Evolutionary conservation across 345 rosid species (phyloP).

Genomic region (Eucalyptus pauciflora): DNA sequence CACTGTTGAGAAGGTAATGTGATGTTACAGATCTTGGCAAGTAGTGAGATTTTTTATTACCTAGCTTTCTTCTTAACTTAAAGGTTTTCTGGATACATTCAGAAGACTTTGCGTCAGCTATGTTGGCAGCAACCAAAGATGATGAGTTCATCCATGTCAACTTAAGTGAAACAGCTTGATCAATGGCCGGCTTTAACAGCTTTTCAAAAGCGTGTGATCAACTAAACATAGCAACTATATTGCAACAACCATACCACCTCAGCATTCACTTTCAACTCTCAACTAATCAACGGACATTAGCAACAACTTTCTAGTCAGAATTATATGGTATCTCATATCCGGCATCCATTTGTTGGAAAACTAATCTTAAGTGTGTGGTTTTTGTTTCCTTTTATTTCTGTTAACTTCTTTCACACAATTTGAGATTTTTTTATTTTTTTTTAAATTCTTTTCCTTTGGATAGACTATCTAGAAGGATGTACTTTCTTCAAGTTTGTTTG

Average conservation of each 20-base stretch:
- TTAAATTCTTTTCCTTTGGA: not conserved
- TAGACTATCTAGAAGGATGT: not conserved
- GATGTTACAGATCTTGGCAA: not conserved
- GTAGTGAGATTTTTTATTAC: conserved; percentile 2
- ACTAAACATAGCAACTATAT: conserved; percentile 85
- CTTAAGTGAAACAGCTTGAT: conserved; percentile 93
- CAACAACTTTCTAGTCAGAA: conserved; percentile 80
- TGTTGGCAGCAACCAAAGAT: conserved; percentile 99
- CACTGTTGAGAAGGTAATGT: conserved; percentile 93
- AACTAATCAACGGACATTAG: conserved; percentile 96
- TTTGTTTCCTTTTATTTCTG: conserved; percentile 2
- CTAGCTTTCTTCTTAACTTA: conserved; percentile 49
- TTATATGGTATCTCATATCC: conserved; percentile 59
- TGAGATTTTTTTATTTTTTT: not conserved
- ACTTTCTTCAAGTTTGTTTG: not conserved
- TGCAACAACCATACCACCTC: conserved; percentile 76
- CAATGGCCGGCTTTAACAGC: conserved; percentile 93
- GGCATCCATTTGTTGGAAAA: conserved; percentile 23
- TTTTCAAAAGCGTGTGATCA: conserved; percentile 89
- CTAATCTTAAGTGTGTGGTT: conserved; percentile 4
- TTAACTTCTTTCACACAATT: not conserved
- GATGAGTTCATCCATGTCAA: conserved; percentile 72
- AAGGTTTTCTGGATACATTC: conserved; percentile 93
- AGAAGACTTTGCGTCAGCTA: conserved; percentile 88
- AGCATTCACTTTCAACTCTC: conserved; percentile 81